Evolutionary conservation across 2,329 filamentous ascomycete species (phyloP), one percentile per base, ranked within the genome.

Genomic region (Pseudogymnoascus sp.): DNA sequence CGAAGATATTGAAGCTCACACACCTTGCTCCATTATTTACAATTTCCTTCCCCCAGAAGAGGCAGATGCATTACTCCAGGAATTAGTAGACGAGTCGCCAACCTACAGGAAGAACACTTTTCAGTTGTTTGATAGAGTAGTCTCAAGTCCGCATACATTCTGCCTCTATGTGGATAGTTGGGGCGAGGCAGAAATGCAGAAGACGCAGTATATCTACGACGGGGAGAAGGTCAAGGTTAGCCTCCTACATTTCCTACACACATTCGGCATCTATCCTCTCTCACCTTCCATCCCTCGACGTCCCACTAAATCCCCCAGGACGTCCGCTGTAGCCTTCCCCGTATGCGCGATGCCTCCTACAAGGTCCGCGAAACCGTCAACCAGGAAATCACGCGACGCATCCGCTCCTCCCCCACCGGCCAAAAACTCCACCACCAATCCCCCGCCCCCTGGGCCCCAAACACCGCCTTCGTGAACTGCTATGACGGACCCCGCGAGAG

Each of bases 401-500:
- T 93, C 65, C 77, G 77, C 59, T 80, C 83, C 2, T 82, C 82
- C 62, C 88, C 89, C 0, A 78, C 77, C 17, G 85, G 87, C 11
- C 80, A 84, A 73, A 96, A 93, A 73, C 82, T 97, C 29, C 87
- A 82, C 68, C 65, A 90, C 68, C 93, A 97, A 71, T 89, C 88
- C 0, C 83, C 90, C 0, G 75, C 82, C 0, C 76, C 81, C 0
- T 97, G 93, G 93, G 78, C 79, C 7, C 90, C 93, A 9, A 97
- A 97, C 72, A 91, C 91, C 0, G 91, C 93, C 0, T 93, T 97
- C 71, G 93, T 96, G 15, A 99, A 99, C 74, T 96, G 91, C 77
- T 99, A 99, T 74, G 80, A 88, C 69, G 93, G 93, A 0, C 88
- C 86, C 0, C 80, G 86, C 10, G 86, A 97, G 76, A 91, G 82